phyloP scores from a whole-genome alignment of 352 stramenopile genomes.

The Pythium vanterpoolii region DNA sequence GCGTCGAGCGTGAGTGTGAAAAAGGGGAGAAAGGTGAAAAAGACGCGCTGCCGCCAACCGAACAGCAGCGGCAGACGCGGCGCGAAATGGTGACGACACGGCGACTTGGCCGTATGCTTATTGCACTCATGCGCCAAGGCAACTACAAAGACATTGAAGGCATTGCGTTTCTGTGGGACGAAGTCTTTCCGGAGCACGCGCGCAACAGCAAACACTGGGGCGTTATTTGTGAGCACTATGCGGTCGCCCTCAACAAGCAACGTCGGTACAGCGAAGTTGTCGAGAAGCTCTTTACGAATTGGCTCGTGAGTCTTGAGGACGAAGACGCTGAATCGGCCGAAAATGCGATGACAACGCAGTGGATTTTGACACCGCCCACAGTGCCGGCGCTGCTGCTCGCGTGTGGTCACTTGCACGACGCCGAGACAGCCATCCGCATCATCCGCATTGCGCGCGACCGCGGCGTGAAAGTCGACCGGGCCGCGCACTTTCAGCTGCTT shows the following conservation, averaged over 20 bases:
- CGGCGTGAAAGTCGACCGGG: constrained; percentile 3
- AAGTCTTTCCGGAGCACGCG: constrained; percentile 24
- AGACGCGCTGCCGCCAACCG: not conserved
- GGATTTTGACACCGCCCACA: constrained; percentile 18
- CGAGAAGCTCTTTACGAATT: constrained; percentile 25
- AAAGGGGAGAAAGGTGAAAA: not conserved
- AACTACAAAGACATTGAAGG: constrained; percentile 25
- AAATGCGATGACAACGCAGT: not conserved
- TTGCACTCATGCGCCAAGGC: constrained; percentile 8
- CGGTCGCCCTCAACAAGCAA: constrained; percentile 28
- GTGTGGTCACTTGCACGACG: constrained; percentile 18
- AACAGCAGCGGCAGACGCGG: not conserved
- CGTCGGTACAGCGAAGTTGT: constrained; percentile 25
- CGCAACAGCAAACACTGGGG: constrained; percentile 25
- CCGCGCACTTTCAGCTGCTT: constrained; percentile 56
- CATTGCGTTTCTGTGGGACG: constrained; percentile 28
- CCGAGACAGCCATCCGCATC: constrained; percentile 16
- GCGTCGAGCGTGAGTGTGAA: constrained; percentile 16
- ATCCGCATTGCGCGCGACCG: constrained; percentile 13
- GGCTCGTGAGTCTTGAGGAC: constrained; percentile 6
- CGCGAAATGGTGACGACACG: constrained; percentile 14
- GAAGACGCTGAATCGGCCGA: constrained; percentile 5
- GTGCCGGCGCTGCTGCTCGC: constrained; percentile 19
- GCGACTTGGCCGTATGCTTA: constrained; percentile 21
- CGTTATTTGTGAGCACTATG: constrained; percentile 27